Conservation (phyloP, 148 eudicot species). For the Rheum nobile region DNA sequence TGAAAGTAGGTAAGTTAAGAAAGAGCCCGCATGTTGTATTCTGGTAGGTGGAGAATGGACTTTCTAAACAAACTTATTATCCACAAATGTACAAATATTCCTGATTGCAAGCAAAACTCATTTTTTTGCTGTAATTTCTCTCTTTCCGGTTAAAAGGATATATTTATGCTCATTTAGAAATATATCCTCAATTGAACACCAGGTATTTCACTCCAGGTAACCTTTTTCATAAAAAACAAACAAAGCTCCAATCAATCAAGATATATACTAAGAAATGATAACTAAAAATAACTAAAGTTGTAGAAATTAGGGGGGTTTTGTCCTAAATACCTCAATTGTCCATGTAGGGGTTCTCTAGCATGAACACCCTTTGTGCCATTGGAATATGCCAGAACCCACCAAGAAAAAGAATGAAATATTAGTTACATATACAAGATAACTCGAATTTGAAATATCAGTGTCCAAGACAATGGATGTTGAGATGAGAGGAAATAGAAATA, state of each 20-base stretch:
- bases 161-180: too few species aligned
- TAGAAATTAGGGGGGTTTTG: neutral
- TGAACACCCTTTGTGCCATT: slow-evolving; percentile 84
- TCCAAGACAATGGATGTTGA: neutral
- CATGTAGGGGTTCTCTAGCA: slow-evolving; percentile 90
- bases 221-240: neutral
- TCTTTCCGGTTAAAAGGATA: too few species aligned
- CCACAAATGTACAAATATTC: too few species aligned
- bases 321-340: slow-evolving; percentile 68
- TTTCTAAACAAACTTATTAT: too few species aligned
- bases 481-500: neutral
- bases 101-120: too few species aligned
- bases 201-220: too few species aligned
- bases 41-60: too few species aligned
- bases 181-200: too few species aligned
- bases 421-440: neutral
- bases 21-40: too few species aligned
- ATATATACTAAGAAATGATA: neutral
- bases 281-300: neutral
- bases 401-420: neutral
- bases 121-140: too few species aligned
- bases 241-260: neutral
- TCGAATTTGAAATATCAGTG: too few species aligned
- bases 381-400: slow-evolving; percentile 83
- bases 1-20: too few species aligned